Base-by-base conservation (phyloP, 83 land plant genomes). In the Diphasiastrum complanatum region DNA sequence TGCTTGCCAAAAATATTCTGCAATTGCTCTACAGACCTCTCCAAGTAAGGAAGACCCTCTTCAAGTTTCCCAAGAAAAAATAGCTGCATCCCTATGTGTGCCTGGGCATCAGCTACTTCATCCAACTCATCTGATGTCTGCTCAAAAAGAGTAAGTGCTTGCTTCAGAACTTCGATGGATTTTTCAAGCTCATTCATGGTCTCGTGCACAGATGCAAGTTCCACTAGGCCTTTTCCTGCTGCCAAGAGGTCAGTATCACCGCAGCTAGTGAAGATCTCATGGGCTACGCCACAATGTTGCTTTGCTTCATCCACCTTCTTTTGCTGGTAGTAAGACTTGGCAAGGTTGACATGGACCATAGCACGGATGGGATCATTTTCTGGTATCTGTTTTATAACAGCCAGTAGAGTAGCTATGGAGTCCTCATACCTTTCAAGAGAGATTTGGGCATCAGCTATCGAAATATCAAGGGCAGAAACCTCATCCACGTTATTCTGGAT, bases 401-500 rank as follows among this genome's bases (percentile, higher is more conserved):
- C 65, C 69, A 68, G 78, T 54, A 87, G 74, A 27, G 78, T 71
- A 41, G 71, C 61, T 6, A 87, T 71, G 5, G 89, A 83, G 14
- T 81, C 81, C 3, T 82, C 85, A 64, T 49, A 79, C 65, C 54
- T 79, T 26, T 82, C 86, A 51, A 85, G 52, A 11, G 80, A 82
- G 41, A 87, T 82, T 57, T 84, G 83, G 33, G 83, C 75, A 64
- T 85, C 83, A 0, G 89, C 89, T 27, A 81, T 79, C 33, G 84
- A 83, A 34, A 85, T 78, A 58, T 87, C 95, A 33, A 69, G 51
- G 5, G 79, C 34, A 47, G 83, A 59, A 30, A 84, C 89, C 26
- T 78, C 63, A 37, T 57, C 69, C 57, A 85, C 56, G 19, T 81
- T 81, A 83, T 74, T 74, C 29, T 59, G 75, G 71, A 66, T 79